phyloP scores from a whole-genome alignment of 768 basidiomycete species.

The Suillus cothurnatus region DNA sequence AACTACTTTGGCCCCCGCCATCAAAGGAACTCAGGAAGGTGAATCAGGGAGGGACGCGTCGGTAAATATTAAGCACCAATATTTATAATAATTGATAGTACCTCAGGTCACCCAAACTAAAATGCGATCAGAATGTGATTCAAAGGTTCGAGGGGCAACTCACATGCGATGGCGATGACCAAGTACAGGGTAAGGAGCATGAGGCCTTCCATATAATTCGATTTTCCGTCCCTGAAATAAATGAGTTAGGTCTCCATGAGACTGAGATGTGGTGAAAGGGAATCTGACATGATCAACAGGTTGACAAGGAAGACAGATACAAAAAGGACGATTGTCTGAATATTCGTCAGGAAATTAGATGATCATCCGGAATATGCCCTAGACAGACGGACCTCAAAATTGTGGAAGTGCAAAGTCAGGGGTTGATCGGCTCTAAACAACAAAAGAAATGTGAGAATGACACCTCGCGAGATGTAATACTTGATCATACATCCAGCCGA shows the following conservation, averaged over 20 bases:
- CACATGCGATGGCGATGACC: constrained; percentile 42
- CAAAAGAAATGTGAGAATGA: constrained; percentile 11
- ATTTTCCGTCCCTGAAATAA: constrained; percentile 66
- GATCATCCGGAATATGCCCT: not conserved
- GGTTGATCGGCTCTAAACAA: constrained; percentile 59
- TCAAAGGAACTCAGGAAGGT: not conserved
- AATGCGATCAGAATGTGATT: not conserved
- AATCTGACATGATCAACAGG: constrained; percentile 68
- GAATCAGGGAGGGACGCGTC: not conserved
- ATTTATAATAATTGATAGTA: not conserved
- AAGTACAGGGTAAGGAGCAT: constrained; percentile 51
- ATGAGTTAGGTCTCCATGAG: too few relatives aligned
- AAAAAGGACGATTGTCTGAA: constrained; percentile 79
- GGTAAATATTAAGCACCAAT: not conserved
- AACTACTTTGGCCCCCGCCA: not conserved
- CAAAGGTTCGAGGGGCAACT: constrained; percentile 21
- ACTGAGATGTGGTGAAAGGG: not conserved
- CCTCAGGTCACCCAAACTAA: constrained; percentile 15
- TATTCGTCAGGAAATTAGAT: constrained; percentile 1
- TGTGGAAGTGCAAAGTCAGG: constrained; percentile 79
- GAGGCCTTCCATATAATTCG: constrained; percentile 92
- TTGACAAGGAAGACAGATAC: constrained; percentile 89
- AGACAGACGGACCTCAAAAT: constrained; percentile 66
- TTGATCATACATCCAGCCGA: constrained; percentile 78
- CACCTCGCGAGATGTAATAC: constrained; percentile 15